A percentile compares a stretch with the other conserved stretches of the same genome.
phyloP scores from a whole-genome alignment of 768 basidiomycete genomes.

The Xerocomellus chrysenteron region DNA sequence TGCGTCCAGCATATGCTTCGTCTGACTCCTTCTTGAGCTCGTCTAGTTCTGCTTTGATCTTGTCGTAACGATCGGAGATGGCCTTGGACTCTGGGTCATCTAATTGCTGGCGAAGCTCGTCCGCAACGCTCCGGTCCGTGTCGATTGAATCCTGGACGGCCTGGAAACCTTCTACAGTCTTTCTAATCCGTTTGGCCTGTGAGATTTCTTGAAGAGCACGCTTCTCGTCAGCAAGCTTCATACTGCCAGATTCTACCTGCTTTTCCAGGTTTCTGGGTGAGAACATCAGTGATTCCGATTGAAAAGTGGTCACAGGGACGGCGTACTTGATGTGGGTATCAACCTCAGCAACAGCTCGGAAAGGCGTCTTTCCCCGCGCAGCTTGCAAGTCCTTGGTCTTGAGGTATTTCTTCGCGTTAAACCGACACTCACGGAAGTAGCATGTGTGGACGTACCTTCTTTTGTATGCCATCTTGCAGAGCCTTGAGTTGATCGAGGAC shows the following conservation, averaged over 20 bases:
- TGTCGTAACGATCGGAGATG: conserved; percentile 74
- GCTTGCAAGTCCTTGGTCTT: conserved; percentile 87
- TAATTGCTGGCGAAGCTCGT: conserved; percentile 76
- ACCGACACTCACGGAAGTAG: neutral
- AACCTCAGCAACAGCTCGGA: conserved; percentile 81
- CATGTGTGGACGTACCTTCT: conserved; percentile 57
- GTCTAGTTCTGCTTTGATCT: conserved; percentile 82
- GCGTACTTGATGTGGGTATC: conserved; percentile 83
- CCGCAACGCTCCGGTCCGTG: conserved; percentile 67
- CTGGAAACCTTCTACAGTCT: conserved; percentile 78
- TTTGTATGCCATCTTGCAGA: conserved; percentile 73
- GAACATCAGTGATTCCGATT: conserved; percentile 2
- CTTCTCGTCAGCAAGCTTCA: conserved; percentile 96
- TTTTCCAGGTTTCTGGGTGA: conserved; percentile 70
- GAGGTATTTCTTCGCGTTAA: conserved; percentile 2
- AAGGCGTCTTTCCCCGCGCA: conserved; percentile 72
- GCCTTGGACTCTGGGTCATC: conserved; percentile 91
- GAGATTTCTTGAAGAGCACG: conserved; percentile 90
- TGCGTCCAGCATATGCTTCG: conserved; percentile 75
- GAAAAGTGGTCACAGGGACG: conserved; percentile 6
- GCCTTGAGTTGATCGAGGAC: conserved; percentile 75
- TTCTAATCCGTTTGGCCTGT: conserved; percentile 66
- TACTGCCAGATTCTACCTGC: conserved; percentile 86
- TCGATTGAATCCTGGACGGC: conserved; percentile 80
- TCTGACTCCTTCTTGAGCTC: conserved; percentile 84